These are phyloP conservation scores for Fusarium avenaceum DNA, from an alignment of 2,329 filamentous ascomycete species.

Conservation along the genomic window DNA sequence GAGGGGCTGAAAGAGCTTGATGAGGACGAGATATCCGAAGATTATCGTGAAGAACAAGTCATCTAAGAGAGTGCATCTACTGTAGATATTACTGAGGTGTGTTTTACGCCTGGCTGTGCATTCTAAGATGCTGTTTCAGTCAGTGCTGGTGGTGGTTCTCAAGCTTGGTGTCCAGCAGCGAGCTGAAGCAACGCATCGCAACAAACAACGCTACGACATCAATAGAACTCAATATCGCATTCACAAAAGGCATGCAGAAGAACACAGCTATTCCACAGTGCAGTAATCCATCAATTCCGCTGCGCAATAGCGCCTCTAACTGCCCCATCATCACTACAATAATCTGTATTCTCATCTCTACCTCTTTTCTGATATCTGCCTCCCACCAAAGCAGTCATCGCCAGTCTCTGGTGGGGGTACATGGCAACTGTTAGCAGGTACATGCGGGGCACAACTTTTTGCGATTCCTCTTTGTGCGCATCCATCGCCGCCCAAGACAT, in stretches of 20 bases:
- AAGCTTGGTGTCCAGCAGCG: not conserved
- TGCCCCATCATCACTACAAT: constrained; percentile 2
- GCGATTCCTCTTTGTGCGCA: constrained; percentile 33
- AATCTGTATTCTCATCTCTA: constrained; percentile 7
- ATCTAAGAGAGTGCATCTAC: not conserved
- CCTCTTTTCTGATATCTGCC: constrained; percentile 17
- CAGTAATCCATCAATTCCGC: not conserved
- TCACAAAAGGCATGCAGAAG: not conserved
- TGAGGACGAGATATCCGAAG: constrained; percentile 20
- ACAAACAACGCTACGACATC: not conserved
- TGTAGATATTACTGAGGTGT: not conserved
- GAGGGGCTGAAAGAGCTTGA: constrained; percentile 24
- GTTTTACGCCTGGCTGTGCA: not conserved
- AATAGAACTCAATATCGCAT: not conserved
- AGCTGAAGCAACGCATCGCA: not conserved
- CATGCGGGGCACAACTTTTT: constrained; percentile 43
- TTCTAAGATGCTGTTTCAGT: not conserved
- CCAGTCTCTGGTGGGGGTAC: constrained; percentile 42
- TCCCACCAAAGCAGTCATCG: constrained; percentile 17
- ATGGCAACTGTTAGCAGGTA: constrained; percentile 50
- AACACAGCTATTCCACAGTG: not conserved
- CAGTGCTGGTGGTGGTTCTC: constrained; percentile 1
- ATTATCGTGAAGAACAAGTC: not conserved
- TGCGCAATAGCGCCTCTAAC: not conserved
- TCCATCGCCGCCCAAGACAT: constrained; percentile 31